Percentiles rank a stretch among this genome's conserved stretches.
Evolutionary conservation across 2,329 filamentous ascomycete genomes (phyloP).

Genomic region (Ophiostoma australiae): DNA sequence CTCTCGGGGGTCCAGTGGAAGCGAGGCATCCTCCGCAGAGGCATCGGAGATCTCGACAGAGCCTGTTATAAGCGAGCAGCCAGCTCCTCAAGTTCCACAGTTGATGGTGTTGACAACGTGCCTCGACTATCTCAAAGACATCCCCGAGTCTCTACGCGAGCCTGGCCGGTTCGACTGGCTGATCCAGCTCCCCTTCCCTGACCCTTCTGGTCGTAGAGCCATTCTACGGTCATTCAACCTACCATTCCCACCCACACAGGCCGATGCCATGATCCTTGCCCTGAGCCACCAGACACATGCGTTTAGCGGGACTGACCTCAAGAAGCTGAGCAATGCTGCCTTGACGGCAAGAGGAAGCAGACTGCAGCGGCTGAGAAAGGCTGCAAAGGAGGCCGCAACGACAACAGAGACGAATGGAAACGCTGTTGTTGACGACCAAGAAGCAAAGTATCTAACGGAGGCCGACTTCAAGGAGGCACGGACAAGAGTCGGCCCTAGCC

Average conservation of each 20-base stretch:
- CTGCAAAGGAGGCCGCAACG: not conserved
- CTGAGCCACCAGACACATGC: constrained; percentile 77
- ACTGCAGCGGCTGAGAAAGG: not conserved
- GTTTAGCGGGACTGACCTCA: constrained; percentile 68
- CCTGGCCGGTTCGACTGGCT: constrained; percentile 60
- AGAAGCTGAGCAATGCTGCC: constrained; percentile 11
- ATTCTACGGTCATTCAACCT: constrained; percentile 62
- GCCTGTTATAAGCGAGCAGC: not conserved
- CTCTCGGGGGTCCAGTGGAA: not conserved
- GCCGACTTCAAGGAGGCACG: constrained; percentile 63
- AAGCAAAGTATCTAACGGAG: constrained; percentile 32
- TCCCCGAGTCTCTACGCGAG: constrained; percentile 65
- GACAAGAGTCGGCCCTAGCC: constrained; percentile 67
- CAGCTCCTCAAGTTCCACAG: constrained; percentile 36
- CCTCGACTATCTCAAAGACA: constrained; percentile 61
- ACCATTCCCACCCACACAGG: constrained; percentile 44
- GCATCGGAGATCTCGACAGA: not conserved
- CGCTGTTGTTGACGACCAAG: not conserved
- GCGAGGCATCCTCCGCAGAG: not conserved
- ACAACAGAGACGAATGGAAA: not conserved
- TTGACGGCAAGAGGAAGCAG: not conserved
- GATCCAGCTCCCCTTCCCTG: constrained; percentile 72
- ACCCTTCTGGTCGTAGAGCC: constrained; percentile 62
- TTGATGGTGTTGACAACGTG: constrained; percentile 74
- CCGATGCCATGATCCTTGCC: constrained; percentile 50